Base-by-base conservation (phyloP, 306 rosid species). In the Lathyrus aphaca region DNA sequence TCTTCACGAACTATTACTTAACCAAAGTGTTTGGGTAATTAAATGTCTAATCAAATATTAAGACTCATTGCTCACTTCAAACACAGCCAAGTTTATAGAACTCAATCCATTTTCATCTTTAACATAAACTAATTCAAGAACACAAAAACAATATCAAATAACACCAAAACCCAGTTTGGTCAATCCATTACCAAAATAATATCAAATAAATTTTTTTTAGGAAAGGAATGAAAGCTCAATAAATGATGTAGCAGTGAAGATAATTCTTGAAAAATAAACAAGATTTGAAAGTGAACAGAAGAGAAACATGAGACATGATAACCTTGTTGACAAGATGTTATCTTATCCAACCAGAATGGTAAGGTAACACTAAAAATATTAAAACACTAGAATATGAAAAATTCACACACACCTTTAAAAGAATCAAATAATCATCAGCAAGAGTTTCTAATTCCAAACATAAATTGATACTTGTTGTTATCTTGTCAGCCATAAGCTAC, bases 371-470 rank as follows among this genome's bases (percentile, higher is more conserved):
- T n/a, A n/a, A n/a, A n/a, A n/a, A n/a, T n/a, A n/a, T n/a, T n/a
- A n/a, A 5, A 66, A 64, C 30, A 62, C 12, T 10, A 42, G 21
- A 66, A 74, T 32, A 78, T 49, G 69, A 82, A 77, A 53, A 79
- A 53, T 66, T 78, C 39, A 53, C 11, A 80, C 60, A 64, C 12
- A 46, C 61, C 79, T 74, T 32, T 42, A 10, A 79, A 64, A 73
- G 90, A 82, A 89, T 73, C 71, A 87, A 78, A 79, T 91, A 87
- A 93, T 86, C 87, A 66, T 80, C 86, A 17, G 21, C 86, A 17
- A 27, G 77, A 82, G 83, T 81, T 93, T 90, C 88, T 60, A 74
- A 79, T 81, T 81, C 82, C 51, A 66, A 81, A 80, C 88, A 71
- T 73, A 74, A 71, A 51, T 79, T 66, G 81, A 76, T 77, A 73